A percentile compares a stretch with the other conserved stretches of the same genome.
phyloP scores from a whole-genome alignment of 139 green algal species.

The Auxenochlorella protothecoides region DNA sequence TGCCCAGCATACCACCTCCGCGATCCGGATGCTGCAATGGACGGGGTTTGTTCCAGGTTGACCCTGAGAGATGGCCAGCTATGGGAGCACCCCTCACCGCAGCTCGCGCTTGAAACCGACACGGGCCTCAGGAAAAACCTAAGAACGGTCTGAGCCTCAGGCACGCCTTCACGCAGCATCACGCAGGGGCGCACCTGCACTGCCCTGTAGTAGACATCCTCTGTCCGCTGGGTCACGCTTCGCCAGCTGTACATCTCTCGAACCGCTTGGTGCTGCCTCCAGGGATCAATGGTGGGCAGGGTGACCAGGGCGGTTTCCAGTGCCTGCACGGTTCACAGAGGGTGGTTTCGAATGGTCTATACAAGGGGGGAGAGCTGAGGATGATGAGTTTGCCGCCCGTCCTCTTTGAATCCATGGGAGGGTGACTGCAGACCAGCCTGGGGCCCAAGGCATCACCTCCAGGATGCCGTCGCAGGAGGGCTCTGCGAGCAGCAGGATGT shows the following conservation, averaged over 20 bases:
- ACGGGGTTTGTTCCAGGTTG: slow-evolving; percentile 14
- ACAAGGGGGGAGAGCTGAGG: too few species aligned
- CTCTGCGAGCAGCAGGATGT: slow-evolving; percentile 80
- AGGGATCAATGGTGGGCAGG: slow-evolving; percentile 17
- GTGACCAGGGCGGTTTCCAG: slow-evolving; percentile 26
- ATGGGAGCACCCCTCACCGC: not conserved
- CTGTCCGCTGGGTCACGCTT: slow-evolving; percentile 66
- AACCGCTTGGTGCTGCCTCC: slow-evolving; percentile 47
- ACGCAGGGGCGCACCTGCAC: slow-evolving; percentile 1
- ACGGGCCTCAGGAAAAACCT: too few species aligned
- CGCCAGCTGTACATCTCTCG: slow-evolving; percentile 82
- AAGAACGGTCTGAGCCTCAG: too few species aligned
- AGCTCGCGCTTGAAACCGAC: too few species aligned
- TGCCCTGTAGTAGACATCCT: slow-evolving; percentile 58
- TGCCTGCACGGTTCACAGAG: slow-evolving; percentile 3
- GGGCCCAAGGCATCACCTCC: slow-evolving; percentile 20
- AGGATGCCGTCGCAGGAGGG: slow-evolving; percentile 51
- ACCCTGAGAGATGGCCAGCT: not conserved
- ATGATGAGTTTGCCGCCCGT: too few species aligned
- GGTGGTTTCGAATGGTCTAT: too few species aligned
- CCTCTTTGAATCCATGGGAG: too few species aligned
- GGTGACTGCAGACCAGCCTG: too few species aligned
- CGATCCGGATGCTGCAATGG: too few species aligned
- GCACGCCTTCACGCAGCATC: too few species aligned
- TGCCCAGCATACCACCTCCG: slow-evolving; percentile 12